phyloP scores from a whole-genome alignment of 2,329 filamentous ascomycete genomes.

The Penicillium decumbens region DNA sequence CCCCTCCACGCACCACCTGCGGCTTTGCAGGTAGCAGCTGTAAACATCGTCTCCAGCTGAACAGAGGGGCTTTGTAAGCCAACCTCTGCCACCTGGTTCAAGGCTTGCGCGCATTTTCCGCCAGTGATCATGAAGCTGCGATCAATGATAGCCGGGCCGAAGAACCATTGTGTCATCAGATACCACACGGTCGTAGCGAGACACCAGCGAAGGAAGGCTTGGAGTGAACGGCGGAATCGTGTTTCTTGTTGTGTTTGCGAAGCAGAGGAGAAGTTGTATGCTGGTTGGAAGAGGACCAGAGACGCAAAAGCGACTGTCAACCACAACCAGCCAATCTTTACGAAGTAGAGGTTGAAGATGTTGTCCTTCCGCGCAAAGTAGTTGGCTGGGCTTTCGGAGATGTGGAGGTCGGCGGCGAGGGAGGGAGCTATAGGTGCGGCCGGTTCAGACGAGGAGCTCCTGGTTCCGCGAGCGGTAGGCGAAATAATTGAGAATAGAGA shows the following conservation, averaged over 20 bases:
- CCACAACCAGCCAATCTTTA: slow-evolving; percentile 95
- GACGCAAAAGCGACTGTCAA: slow-evolving; percentile 67
- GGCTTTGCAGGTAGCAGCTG: slow-evolving; percentile 74
- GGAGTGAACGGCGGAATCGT: slow-evolving; percentile 46
- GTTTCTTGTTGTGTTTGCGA: slow-evolving; percentile 18
- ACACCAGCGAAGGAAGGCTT: slow-evolving; percentile 64
- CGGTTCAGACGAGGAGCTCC: slow-evolving; percentile 46
- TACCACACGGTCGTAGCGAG: slow-evolving; percentile 76
- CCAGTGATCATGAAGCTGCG: slow-evolving; percentile 84
- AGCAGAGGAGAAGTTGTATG: slow-evolving; percentile 41
- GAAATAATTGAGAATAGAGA: slow-evolving; percentile 75
- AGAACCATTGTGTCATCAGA: slow-evolving; percentile 92
- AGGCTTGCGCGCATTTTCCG: slow-evolving; percentile 67
- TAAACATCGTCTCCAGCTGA: slow-evolving; percentile 54
- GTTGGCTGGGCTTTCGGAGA: slow-evolving; percentile 36
- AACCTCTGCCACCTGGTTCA: slow-evolving; percentile 41
- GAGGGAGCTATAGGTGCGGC: slow-evolving; percentile 45
- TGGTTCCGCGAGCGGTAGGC: slow-evolving; percentile 56
- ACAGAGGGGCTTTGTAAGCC: slow-evolving; percentile 13
- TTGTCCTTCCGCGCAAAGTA: slow-evolving; percentile 96
- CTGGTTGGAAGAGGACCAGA: slow-evolving; percentile 66
- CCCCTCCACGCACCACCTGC: slow-evolving; percentile 80
- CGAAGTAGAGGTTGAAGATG: slow-evolving; percentile 85
- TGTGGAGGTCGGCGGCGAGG: slow-evolving; percentile 28
- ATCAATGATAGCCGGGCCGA: slow-evolving; percentile 85